Evolutionary conservation across 1,139 yeast genomes (phyloP).

Genomic region (Sugiyamaella neomexicana): DNA sequence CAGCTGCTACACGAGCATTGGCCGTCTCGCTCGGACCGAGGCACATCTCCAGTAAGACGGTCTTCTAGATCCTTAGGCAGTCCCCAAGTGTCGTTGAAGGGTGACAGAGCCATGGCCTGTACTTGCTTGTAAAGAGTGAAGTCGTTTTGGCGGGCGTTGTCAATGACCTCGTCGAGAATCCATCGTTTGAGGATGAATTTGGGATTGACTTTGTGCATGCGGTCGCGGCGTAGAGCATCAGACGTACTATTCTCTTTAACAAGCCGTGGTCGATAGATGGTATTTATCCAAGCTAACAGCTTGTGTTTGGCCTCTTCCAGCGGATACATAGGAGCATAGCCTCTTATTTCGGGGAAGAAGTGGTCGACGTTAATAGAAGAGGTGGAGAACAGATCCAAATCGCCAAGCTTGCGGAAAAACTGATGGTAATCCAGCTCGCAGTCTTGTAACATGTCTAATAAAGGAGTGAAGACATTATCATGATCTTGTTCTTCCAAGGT

Average conservation of each 20-base stretch:
- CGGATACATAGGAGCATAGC: slow-evolving; percentile 33
- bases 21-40: slow-evolving; percentile 30
- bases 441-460: slow-evolving; percentile 61
- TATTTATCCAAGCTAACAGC: slow-evolving; percentile 43
- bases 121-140: slow-evolving; percentile 38
- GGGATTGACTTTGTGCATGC: slow-evolving; percentile 63
- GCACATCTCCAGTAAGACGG: slow-evolving; percentile 35
- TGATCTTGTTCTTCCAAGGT: slow-evolving; percentile 47
- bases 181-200: slow-evolving; percentile 80
- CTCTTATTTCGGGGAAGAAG: slow-evolving; percentile 42
- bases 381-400: slow-evolving; percentile 35
- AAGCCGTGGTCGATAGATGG: slow-evolving; percentile 45
- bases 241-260: slow-evolving; percentile 42
- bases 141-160: slow-evolving; percentile 34
- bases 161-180: slow-evolving; percentile 81
- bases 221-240: slow-evolving; percentile 40
- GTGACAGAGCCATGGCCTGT: slow-evolving; percentile 40
- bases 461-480: slow-evolving; percentile 53
- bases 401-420: slow-evolving; percentile 68
- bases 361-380: slow-evolving; percentile 33
- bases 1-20: slow-evolving; percentile 38
- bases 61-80: slow-evolving; percentile 31
- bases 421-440: slow-evolving; percentile 76
- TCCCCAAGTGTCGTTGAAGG: slow-evolving; percentile 42
- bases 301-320: slow-evolving; percentile 38